A percentile compares a stretch with the other conserved stretches of the same genome.
Conservation (phyloP, 2,329 filamentous ascomycete genomes). For the Fusarium fracticaudum region DNA sequence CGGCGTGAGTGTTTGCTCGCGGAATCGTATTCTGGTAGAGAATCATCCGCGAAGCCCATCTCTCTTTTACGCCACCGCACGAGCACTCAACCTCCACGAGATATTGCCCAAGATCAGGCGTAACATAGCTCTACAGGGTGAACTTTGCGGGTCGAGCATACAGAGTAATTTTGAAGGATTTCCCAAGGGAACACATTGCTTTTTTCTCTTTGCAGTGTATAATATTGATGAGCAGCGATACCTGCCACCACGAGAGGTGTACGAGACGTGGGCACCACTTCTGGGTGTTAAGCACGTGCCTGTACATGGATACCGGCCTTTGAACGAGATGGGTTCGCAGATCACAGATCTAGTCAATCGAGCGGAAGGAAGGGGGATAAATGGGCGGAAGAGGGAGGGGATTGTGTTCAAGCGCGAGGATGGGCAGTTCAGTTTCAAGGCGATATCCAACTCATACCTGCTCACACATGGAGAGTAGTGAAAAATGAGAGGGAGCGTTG, state of each 20-base stretch:
- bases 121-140: constrained; percentile 38
- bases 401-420: constrained; percentile 38
- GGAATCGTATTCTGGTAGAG: constrained; percentile 34
- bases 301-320: constrained; percentile 32
- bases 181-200: constrained; percentile 35
- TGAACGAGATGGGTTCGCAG: constrained; percentile 21
- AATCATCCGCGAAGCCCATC: constrained; percentile 6
- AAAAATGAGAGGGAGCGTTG: neutral
- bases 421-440: constrained; percentile 38
- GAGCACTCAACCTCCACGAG: constrained; percentile 15
- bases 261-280: constrained; percentile 38
- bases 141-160: constrained; percentile 38
- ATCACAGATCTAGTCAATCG: constrained; percentile 28
- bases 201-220: constrained; percentile 48
- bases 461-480: constrained; percentile 39
- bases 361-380: constrained; percentile 35
- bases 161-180: constrained; percentile 40
- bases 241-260: constrained; percentile 41
- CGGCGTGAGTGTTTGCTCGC: constrained; percentile 36
- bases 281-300: constrained; percentile 48
- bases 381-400: constrained; percentile 39
- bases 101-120: constrained; percentile 16
- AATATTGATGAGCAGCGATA: constrained; percentile 45
- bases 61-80: constrained; percentile 30
- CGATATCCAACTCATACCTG: constrained; percentile 42